Base-by-base conservation (phyloP, 2,329 filamentous ascomycete species). In the Aspergillus bombycis region DNA sequence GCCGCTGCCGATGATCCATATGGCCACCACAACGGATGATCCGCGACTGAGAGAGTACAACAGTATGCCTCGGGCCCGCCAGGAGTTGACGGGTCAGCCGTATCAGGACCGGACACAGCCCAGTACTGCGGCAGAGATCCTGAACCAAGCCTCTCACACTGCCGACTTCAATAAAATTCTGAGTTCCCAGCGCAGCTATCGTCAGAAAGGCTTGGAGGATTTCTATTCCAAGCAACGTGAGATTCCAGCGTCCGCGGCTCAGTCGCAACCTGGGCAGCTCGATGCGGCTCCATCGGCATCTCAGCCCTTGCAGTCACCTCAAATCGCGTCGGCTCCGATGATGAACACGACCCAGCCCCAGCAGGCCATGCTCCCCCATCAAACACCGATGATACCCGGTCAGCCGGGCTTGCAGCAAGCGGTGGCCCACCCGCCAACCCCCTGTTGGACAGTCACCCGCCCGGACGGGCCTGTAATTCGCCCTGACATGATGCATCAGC, bases 111-210 rank as follows among this genome's bases (percentile, higher is more conserved):
- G 93, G 70, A 92, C 90, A 10, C 89, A 94, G 75, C 84, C 92
- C 12, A 91, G 90, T 67, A 87, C 89, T 34, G 85, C 92, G 32
- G 84, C 87, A 54, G 94, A 98, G 71, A 88, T 98, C 60, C 84
- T 95, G 68, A 90, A 91, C 53, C 93, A 97, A 77, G 92, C 93
- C 32, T 88, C 92, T 57, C 92, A 96, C 67, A 91, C 94, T 21
- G 92, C 93, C 62, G 94, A 98, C 70, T 96, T 91, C 81, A 98
- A 94, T 81, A 93, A 95, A 71, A 86, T 87, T 54, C 84, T 98
- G 58, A 93, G 91, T 72, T 87, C 91, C 70, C 91, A 94, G 77
- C 90, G 94, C 63, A 88, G 88, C 45, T 89, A 91, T 78, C 91
- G 95, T 63, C 87, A 85, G 63, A 89, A 94, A 63, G 96, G 93